Percentiles rank a stretch among this genome's conserved stretches.
Evolutionary conservation across 2,329 filamentous ascomycete species (phyloP).

Genomic region (Fonsecaea monophora): DNA sequence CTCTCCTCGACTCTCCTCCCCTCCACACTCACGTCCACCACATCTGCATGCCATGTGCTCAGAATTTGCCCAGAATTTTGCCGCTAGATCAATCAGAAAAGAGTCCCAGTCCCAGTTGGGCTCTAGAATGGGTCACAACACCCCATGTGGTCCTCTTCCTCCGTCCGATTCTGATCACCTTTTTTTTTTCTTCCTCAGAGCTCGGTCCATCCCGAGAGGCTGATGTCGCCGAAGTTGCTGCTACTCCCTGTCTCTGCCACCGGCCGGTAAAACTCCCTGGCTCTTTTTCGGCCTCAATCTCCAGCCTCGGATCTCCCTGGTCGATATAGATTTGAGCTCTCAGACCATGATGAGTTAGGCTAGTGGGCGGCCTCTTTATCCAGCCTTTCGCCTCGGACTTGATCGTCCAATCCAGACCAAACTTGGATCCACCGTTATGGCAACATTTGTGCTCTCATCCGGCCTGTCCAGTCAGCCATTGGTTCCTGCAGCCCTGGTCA

Average conservation of each 20-base stretch:
- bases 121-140: not conserved
- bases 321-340: conserved; percentile 9
- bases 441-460: conserved; percentile 13
- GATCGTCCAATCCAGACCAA: conserved; percentile 22
- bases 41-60: not conserved
- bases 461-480: conserved; percentile 13
- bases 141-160: not conserved
- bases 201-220: conserved; percentile 1
- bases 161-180: not conserved
- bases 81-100: conserved; percentile 10
- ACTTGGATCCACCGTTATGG: conserved; percentile 18
- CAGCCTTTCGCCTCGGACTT: conserved; percentile 22
- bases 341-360: not conserved
- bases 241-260: not conserved
- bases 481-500: conserved; percentile 17
- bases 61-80: conserved; percentile 22
- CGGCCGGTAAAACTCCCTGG: conserved; percentile 22
- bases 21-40: conserved; percentile 1
- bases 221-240: not conserved
- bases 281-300: not conserved
- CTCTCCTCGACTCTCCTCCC: not conserved
- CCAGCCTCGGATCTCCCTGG: not conserved
- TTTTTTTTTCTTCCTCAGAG: not conserved
- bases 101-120: not conserved
- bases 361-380: conserved; percentile 18